Evolutionary conservation across 1,284 basidiomycete species (phyloP), one percentile per base, ranked within the genome.

Genomic region (Ganoderma lucidum): DNA sequence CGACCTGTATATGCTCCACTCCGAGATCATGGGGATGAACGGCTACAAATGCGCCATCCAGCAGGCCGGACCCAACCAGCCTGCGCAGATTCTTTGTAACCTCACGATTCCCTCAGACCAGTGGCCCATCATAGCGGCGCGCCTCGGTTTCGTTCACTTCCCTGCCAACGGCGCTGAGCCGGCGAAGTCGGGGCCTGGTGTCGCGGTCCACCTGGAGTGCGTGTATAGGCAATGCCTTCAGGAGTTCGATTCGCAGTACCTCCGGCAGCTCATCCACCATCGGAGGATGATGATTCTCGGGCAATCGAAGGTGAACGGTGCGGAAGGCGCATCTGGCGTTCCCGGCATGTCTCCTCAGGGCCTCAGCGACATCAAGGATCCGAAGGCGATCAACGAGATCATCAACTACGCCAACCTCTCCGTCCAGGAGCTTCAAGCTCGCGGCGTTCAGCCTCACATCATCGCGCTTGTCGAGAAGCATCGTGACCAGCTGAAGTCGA

Each of bases 91-190:
- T 41, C 23, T 61, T 2, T 39, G 37, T 9, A 42, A 10, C 23
- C 59, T 61, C 39, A 28, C 39, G 39, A 28, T 61, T 6, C 6
- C 12, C 4, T 85, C 84, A 23, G 90, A 92, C 35, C 71, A 84
- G 65, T 94, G 92, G 93, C 76, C 85, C 15, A 79, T 89, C 59
- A 86, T 94, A 69, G 92, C 87, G 14, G 91, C 84, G 15, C 85
- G 84, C 48, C 81, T 94, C 76, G 89, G 88, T 8, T 88, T 90
- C 73, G 83, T 88, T 2, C 83, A 88, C 63, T 89, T 92, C 70
- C 87, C 87, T 3, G 88, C 83, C 2, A 86, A 78, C 12, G 86
- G 86, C 3, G 76, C 80, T 2, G 87, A 90, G 69, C 89, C 90
- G 10, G 81, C 86, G 2, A 87, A 85, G 70, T 85, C 85, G 19